A percentile compares a stretch with the other conserved stretches of the same genome.
phyloP scores from a whole-genome alignment of 257 asterid genomes.

The Knoxia roxburghii region DNA sequence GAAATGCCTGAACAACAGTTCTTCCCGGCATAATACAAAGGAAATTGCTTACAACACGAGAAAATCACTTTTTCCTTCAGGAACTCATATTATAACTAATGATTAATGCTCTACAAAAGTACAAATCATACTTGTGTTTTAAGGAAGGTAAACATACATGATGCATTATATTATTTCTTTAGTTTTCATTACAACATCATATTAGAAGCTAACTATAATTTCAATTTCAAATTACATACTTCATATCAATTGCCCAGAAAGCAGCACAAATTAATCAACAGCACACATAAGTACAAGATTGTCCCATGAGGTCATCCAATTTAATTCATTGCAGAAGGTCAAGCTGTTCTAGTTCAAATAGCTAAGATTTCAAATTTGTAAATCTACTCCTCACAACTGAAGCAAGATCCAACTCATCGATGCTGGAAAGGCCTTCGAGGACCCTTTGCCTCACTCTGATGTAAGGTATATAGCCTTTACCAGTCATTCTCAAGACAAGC shows the following conservation, averaged over 20 bases:
- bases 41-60: not conserved
- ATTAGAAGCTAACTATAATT: not conserved
- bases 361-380: slow-evolving; percentile 45
- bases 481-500: slow-evolving; percentile 29
- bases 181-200: not conserved
- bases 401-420: slow-evolving; percentile 62
- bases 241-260: not conserved
- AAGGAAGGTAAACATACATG: not conserved
- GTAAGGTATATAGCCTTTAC: slow-evolving; percentile 36
- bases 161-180: not conserved
- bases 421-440: slow-evolving; percentile 55
- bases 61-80: not conserved
- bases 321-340: not conserved
- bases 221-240: not conserved
- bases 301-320: not conserved
- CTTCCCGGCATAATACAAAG: not conserved
- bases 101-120: not conserved
- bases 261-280: not conserved
- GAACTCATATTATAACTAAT: too few species aligned
- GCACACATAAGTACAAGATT: not conserved
- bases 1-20: not conserved
- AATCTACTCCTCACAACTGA: slow-evolving; percentile 57
- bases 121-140: not conserved
- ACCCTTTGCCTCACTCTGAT: slow-evolving; percentile 37
- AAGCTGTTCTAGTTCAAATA: not conserved